Base-by-base conservation (phyloP, 306 rosid species). In the Hippophae tibetana region DNA sequence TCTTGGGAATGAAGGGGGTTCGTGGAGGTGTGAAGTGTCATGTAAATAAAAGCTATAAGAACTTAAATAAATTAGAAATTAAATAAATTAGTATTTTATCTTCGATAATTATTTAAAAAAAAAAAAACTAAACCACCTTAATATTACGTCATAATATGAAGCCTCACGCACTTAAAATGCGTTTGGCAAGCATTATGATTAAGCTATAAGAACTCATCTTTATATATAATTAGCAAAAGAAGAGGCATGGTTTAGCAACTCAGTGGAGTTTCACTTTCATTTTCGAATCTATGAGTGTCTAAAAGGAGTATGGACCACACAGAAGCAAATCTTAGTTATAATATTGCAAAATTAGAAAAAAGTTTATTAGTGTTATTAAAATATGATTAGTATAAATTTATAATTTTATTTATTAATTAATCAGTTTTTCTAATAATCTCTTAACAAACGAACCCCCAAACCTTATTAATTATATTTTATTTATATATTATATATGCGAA, bases 221-320 rank as follows among this genome's bases (percentile, higher is more conserved):
- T 49, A 46, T 68, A 46, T 68, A 59, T 60, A 42, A 64, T 66
- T 60, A 47, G 31, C 46, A 74, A 61, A 54, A 62, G 46, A 44
- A 26, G 10, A 52, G 13, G 69, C 66, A 56, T 54, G 56, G 38
- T 27, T 6, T 27, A 57, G 12, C 10, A 1, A 2, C 14, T 8
- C 60, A 78, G 86, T 85, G 84, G 82, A 69, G 74, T 66, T 73
- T 82, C 80, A 54, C 77, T 78, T 78, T 73, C 84, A 78, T 79
- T 66, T 80, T 76, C 74, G 78, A 80, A 86, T 82, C 81, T 78
- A 73, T 43, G 69, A 47, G 60, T 68, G 78, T 72, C 58, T 74
- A 71, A 72, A 77, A 51, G 69, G 68, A 60, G 57, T 60, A 62
- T 54, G 78, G 73, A 63, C 75, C 84, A 79, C 75, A 12, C 61